Evolutionary conservation across 2,329 filamentous ascomycete species (phyloP).

Genomic region (Cytospora chrysosperma): DNA sequence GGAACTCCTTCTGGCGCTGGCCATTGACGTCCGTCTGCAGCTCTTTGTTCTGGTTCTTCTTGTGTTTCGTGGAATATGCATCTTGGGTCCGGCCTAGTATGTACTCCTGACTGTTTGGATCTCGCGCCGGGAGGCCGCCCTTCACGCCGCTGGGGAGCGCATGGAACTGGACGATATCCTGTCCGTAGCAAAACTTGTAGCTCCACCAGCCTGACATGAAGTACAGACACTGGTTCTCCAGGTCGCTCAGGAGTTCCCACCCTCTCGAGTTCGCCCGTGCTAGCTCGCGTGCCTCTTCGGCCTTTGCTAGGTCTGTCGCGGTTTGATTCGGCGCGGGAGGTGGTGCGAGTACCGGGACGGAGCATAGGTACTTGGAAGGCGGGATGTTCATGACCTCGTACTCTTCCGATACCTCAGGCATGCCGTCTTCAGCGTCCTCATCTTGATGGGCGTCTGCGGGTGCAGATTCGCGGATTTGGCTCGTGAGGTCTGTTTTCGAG

Average conservation of each 20-base stretch:
- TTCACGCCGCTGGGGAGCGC: constrained; percentile 67
- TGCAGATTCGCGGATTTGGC: constrained; percentile 36
- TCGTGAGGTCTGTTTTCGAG: constrained; percentile 41
- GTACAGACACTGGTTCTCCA: constrained; percentile 81
- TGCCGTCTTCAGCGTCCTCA: constrained; percentile 33
- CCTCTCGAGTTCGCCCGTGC: constrained; percentile 73
- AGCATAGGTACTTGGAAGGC: constrained; percentile 75
- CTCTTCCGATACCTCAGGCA: constrained; percentile 40
- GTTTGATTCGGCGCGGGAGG: constrained; percentile 60
- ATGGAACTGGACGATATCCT: constrained; percentile 87
- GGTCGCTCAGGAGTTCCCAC: constrained; percentile 74
- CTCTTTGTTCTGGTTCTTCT: constrained; percentile 29
- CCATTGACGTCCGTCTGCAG: constrained; percentile 33
- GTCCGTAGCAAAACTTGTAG: constrained; percentile 90
- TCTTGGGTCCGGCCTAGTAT: constrained; percentile 62
- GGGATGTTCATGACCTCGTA: constrained; percentile 77
- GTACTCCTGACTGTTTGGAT: constrained; percentile 73
- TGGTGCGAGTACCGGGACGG: constrained; percentile 69
- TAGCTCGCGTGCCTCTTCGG: constrained; percentile 78
- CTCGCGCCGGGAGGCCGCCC: constrained; percentile 72
- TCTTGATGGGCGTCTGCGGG: constrained; percentile 33
- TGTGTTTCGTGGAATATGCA: constrained; percentile 30
- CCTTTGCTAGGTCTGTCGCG: constrained; percentile 64
- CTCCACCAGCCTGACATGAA: constrained; percentile 89
- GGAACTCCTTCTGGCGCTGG: constrained; percentile 20